Evolutionary conservation across 805 yeast species (phyloP).

Genomic region (Barnettozyma vustinii): DNA sequence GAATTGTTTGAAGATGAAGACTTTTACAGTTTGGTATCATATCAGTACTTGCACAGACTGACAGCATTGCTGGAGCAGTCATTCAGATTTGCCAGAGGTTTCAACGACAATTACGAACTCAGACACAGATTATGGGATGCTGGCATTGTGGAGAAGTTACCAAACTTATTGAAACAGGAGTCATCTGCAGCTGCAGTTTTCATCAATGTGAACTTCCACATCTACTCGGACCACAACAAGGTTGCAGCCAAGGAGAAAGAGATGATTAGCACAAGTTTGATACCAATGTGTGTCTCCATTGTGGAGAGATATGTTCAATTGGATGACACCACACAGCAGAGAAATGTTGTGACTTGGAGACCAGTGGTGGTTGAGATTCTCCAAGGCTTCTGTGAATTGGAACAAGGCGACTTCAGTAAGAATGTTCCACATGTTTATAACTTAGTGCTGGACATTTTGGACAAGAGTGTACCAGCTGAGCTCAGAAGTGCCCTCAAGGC

Average conservation of each 20-base stretch:
- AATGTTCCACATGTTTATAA: conserved; percentile 58
- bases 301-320: conserved; percentile 64
- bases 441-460: conserved; percentile 52
- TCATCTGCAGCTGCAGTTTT: conserved; percentile 84
- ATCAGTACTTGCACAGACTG: conserved; percentile 52
- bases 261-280: conserved; percentile 45
- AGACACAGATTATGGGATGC: conserved; percentile 88
- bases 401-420: conserved; percentile 59
- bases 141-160: conserved; percentile 87
- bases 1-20: conserved; percentile 70
- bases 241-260: conserved; percentile 41
- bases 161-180: conserved; percentile 89
- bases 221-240: conserved; percentile 64
- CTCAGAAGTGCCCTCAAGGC: conserved; percentile 54
- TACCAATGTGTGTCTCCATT: conserved; percentile 68
- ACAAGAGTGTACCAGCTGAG: conserved; percentile 56
- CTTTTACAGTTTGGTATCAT: conserved; percentile 68
- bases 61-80: conserved; percentile 59
- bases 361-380: conserved; percentile 88
- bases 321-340: conserved; percentile 69
- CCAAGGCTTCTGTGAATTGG: conserved; percentile 76
- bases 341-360: conserved; percentile 80
- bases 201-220: conserved; percentile 70
- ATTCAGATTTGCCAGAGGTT: conserved; percentile 76
- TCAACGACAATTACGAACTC: conserved; percentile 84